These are phyloP conservation scores for Paraglomus brasilianum DNA, from an alignment of 192 early-diverging fungal species.

Conservation along the genomic window DNA sequence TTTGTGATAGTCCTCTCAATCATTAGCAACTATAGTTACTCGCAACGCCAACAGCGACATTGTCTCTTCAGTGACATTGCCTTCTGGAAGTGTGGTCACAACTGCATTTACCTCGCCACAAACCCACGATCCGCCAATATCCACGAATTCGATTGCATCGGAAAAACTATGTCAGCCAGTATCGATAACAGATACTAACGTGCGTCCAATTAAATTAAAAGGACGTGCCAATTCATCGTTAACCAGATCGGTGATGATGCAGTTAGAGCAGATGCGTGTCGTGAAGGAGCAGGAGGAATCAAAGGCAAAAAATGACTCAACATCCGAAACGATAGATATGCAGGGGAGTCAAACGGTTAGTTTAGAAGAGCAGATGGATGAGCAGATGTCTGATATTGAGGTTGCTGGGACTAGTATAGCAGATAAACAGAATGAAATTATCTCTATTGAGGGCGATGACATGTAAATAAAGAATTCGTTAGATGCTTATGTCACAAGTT, in stretches of 20 bases:
- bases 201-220: slow-evolving; percentile 37
- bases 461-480: too few relatives aligned
- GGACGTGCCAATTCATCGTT: slow-evolving; percentile 53
- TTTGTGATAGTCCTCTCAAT: slow-evolving; percentile 32
- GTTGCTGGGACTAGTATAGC: too few relatives aligned
- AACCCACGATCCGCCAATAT: neutral
- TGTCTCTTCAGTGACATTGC: neutral
- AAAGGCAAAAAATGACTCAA: too few relatives aligned
- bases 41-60: slow-evolving; percentile 39
- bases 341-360: too few relatives aligned
- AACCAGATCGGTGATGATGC: slow-evolving; percentile 55
- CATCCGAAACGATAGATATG: too few relatives aligned
- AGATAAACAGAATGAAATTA: too few relatives aligned
- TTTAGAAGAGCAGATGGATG: too few relatives aligned
- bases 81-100: neutral
- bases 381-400: too few relatives aligned
- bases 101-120: slow-evolving; percentile 10
- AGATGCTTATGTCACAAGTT: too few relatives aligned
- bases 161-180: slow-evolving; percentile 19
- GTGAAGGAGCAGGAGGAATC: too few relatives aligned
- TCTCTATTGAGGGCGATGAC: too few relatives aligned
- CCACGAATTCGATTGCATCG: neutral
- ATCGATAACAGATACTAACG: slow-evolving; percentile 1
- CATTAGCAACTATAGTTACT: slow-evolving; percentile 38
- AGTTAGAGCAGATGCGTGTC: slow-evolving; percentile 38